Evolutionary conservation across 2,329 filamentous ascomycete species (phyloP).

Genomic region (Aspergillus aculeatinus): DNA sequence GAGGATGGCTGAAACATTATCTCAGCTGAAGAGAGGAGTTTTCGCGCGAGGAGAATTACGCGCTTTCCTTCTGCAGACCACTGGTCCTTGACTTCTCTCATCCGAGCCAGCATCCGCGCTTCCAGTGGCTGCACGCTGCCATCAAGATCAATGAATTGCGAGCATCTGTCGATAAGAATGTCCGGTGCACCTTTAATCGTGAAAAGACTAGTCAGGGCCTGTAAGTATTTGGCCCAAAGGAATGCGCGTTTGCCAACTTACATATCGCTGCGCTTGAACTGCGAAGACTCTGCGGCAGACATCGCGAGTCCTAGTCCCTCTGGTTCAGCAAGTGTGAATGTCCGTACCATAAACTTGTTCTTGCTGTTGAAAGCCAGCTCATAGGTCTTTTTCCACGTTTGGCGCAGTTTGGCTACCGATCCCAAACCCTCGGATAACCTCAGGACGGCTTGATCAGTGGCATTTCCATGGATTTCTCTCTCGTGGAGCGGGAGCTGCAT

Average conservation of each 20-base stretch:
- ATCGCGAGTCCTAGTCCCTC: slow-evolving; percentile 1
- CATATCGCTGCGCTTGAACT: slow-evolving; percentile 8
- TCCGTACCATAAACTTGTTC: slow-evolving; percentile 77
- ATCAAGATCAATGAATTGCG: slow-evolving; percentile 55
- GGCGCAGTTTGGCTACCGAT: slow-evolving; percentile 59
- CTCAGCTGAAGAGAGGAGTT: slow-evolving; percentile 48
- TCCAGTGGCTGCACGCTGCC: slow-evolving; percentile 56
- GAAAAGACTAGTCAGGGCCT: slow-evolving; percentile 48
- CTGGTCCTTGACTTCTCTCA: slow-evolving; percentile 63
- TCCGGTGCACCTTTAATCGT: slow-evolving; percentile 81
- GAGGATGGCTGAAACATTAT: slow-evolving; percentile 46
- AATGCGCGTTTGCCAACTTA: neutral
- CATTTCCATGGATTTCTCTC: slow-evolving; percentile 69
- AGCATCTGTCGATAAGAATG: slow-evolving; percentile 65
- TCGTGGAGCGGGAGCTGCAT: slow-evolving; percentile 58
- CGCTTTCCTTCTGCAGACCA: slow-evolving; percentile 70
- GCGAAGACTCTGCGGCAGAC: slow-evolving; percentile 7
- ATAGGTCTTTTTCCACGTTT: slow-evolving; percentile 64
- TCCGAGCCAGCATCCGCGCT: slow-evolving; percentile 41
- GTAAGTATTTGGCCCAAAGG: no score
- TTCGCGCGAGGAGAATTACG: slow-evolving; percentile 66
- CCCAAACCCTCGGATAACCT: slow-evolving; percentile 68
- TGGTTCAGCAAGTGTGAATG: slow-evolving; percentile 47
- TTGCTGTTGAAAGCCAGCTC: slow-evolving; percentile 77
- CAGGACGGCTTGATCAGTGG: slow-evolving; percentile 72